Base-by-base conservation (phyloP, 1,139 yeast genomes). In the Hyphopichia fennica region DNA sequence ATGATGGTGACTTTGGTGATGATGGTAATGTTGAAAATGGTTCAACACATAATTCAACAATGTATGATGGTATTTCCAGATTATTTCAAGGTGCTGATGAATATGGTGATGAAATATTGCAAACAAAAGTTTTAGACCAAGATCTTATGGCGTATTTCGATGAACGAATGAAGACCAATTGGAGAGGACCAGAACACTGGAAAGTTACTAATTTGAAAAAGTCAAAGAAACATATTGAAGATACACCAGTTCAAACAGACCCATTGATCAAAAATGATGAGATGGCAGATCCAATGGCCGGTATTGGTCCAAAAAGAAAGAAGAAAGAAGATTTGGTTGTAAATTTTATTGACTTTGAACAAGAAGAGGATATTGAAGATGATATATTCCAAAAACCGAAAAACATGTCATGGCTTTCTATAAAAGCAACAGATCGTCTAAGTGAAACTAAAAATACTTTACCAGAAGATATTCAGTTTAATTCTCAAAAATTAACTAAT, bases 121-220 rank as follows among this genome's bases (percentile, higher is more conserved):
- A 29, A 20, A 27, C 61, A 8, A 69, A 69, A 40, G 70, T 80
- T n/a, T 62, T 80, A 49, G 89, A 83, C 51, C 75, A 75, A 44
- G 89, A 84, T 52, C 69, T 88, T 41, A 82, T 89, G 82, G 82
- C 88, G 1, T 87, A 87, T 58, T 87, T 88, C 60, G 95, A 88
- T 56, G 82, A 80, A 46, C 75, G 79, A 15, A 66, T 87, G 65
- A 81, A 75, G 47, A 74, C 78, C 37, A 84, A 81, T 58, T 89
- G 96, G 96, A 78, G 95, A 35, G 96, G 96, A 8, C 93, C 96
- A 5, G 95, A 88, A 48, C 95, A 89, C 62, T 93, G 98, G 98
- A 87, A 86, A 62, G 87, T 91, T 10, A 69, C 78, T 35, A 79
- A 81, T 22, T 69, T 86, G 43, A 84, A 57, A 46, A 58, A 53